Evolutionary conservation across 2,329 filamentous ascomycete genomes (phyloP), one percentile per base, ranked within the genome.

Genomic region (Trichoderma atroviride): DNA sequence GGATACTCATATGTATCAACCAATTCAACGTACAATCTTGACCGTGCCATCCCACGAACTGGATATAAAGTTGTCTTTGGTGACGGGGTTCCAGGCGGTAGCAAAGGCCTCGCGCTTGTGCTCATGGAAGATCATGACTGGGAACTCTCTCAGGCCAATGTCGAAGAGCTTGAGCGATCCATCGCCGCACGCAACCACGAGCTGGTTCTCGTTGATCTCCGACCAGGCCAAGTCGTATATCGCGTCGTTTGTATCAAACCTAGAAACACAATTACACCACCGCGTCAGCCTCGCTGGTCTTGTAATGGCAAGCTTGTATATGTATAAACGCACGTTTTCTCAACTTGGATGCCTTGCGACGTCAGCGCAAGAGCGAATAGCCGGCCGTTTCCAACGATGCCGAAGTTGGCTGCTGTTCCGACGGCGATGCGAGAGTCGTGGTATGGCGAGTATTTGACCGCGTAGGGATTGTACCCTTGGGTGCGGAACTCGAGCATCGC

Each of bases 371-470:
- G 85, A 69, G 95, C 89, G 77, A 92, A 98, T 0, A 98, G 82
- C 55, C 94, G 89, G 13, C 96, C 96, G 83, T 99, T 99, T 59
- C 96, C 96, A 43, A 99, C 95, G 50, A 99, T 92, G 50, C 96
- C 96, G 82, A 96, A 99, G 84, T 99, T 98, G 72, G 95, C 89
- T n/a, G 94, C 92, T 1, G 92, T 87, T 35, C 93, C 92, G 75
- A 97, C 94, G 69, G 95, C 95, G 73, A 99, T 89, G 72, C 94
- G 90, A 73, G 92, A 96, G 83, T 98, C 96, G 83, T 96, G 97
- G 84, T 97, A 99, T 7, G 96, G 96, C 68, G 95, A 98, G 85
- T 98, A 99, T 82, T 97, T 97, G 81, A 97, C 94, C 74, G 92
- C 93, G 82, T 97, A 97, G 76, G 94, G 94, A 81, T 98, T 97